Evolutionary conservation across 768 basidiomycete species (phyloP).

Genomic region (Gelatoporia subvermispora): DNA sequence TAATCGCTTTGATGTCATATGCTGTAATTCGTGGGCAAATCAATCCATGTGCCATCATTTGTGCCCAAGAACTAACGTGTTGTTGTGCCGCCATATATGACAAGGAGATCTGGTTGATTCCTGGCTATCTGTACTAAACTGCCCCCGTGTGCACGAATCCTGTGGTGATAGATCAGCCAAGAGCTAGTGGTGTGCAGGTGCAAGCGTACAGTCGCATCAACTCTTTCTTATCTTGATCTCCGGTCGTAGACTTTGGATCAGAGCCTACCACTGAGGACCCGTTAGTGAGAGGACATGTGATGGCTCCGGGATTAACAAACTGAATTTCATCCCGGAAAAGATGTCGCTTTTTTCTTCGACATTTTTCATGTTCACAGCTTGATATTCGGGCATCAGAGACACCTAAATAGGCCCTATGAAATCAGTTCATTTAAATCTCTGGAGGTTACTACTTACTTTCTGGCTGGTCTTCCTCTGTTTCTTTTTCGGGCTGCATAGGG

Average conservation of each 20-base stretch:
- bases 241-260: slow-evolving; percentile 65
- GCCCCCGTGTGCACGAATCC: slow-evolving; percentile 71
- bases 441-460: too few species aligned
- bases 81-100: slow-evolving; percentile 65
- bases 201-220: slow-evolving; percentile 60
- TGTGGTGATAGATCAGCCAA: slow-evolving; percentile 20
- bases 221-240: slow-evolving; percentile 63
- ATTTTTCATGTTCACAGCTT: slow-evolving; percentile 57
- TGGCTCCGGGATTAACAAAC: slow-evolving; percentile 31
- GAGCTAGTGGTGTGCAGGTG: neutral
- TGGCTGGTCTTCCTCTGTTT: slow-evolving; percentile 49
- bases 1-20: slow-evolving; percentile 64
- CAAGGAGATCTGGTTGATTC: slow-evolving; percentile 45
- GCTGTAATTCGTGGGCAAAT: slow-evolving; percentile 33
- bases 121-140: slow-evolving; percentile 55
- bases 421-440: neutral
- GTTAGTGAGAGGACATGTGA: neutral
- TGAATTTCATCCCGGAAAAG: slow-evolving; percentile 74
- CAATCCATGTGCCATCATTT: too few species aligned
- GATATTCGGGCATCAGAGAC: slow-evolving; percentile 58
- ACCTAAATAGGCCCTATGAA: slow-evolving; percentile 32
- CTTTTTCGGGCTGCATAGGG: slow-evolving; percentile 40
- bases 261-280: slow-evolving; percentile 58
- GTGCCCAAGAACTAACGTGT: slow-evolving; percentile 46
- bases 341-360: slow-evolving; percentile 58